Percentiles rank a stretch among this genome's conserved stretches.
Evolutionary conservation across 2,329 filamentous ascomycete genomes (phyloP).

Genomic region (Pseudonectria buxi): DNA sequence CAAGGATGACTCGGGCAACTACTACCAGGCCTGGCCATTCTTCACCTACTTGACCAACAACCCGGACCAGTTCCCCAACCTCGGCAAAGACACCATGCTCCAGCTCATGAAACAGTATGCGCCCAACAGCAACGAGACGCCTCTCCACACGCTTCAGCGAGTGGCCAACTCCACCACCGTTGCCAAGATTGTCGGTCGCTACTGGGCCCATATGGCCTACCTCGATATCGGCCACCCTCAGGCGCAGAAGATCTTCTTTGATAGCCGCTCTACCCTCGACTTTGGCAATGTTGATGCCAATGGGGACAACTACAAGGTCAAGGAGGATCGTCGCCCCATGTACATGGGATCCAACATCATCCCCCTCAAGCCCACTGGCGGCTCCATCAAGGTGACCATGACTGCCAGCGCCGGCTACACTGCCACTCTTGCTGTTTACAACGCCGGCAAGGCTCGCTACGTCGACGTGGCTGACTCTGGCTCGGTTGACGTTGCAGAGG

Average conservation of each 20-base stretch:
- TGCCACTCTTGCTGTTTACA: slow-evolving; percentile 33
- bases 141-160: slow-evolving; percentile 38
- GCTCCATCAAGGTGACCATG: slow-evolving; percentile 27
- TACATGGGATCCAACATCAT: slow-evolving; percentile 47
- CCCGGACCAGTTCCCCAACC: slow-evolving; percentile 34
- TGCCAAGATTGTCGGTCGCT: slow-evolving; percentile 39
- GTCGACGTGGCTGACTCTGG: slow-evolving; percentile 27
- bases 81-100: slow-evolving; percentile 35
- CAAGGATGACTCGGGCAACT: slow-evolving; percentile 34
- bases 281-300: slow-evolving; percentile 35
- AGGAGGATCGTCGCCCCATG: slow-evolving; percentile 32
- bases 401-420: slow-evolving; percentile 30
- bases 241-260: slow-evolving; percentile 32
- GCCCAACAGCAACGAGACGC: slow-evolving; percentile 40
- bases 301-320: slow-evolving; percentile 36
- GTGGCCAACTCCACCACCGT: slow-evolving; percentile 27
- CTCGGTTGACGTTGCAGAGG: slow-evolving; percentile 25
- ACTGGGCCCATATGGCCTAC: slow-evolving; percentile 48
- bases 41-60: slow-evolving; percentile 42
- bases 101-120: slow-evolving; percentile 38
- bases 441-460: slow-evolving; percentile 27
- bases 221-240: slow-evolving; percentile 41
- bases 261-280: slow-evolving; percentile 30
- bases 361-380: slow-evolving; percentile 31
- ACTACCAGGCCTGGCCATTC: slow-evolving; percentile 48